Percentiles rank a stretch among this genome's conserved stretches.
phyloP scores from a whole-genome alignment of 768 basidiomycete genomes.

The Gloeophyllum trabeum region DNA sequence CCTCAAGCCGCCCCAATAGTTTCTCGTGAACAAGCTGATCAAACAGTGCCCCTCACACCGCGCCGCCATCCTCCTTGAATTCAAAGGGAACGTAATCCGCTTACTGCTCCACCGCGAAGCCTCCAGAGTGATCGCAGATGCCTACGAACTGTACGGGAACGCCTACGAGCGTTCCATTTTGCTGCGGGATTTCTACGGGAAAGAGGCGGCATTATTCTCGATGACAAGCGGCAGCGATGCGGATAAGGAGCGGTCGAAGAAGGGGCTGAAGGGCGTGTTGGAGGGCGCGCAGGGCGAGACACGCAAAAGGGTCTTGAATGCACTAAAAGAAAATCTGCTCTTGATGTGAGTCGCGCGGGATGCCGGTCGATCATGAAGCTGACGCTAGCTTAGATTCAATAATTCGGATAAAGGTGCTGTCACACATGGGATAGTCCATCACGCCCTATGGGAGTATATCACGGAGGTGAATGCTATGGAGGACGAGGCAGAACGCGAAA shows the following conservation, averaged over 20 bases:
- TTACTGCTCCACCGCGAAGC: conserved; percentile 82
- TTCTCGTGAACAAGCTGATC: conserved; percentile 72
- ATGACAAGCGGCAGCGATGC: conserved; percentile 41
- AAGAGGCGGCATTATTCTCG: conserved; percentile 69
- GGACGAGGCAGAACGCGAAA: conserved; percentile 61
- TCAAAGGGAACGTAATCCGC: conserved; percentile 64
- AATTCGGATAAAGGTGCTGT: conserved; percentile 86
- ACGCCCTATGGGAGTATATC: conserved; percentile 81
- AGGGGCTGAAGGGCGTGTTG: conserved; percentile 58
- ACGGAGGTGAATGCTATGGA: conserved; percentile 42
- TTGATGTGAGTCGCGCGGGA: conserved; percentile 45
- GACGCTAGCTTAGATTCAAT: conserved; percentile 53
- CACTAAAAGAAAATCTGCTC: conserved; percentile 64
- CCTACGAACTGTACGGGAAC: conserved; percentile 81
- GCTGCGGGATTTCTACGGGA: conserved; percentile 83
- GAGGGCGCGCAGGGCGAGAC: conserved; percentile 51
- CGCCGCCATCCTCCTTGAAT: conserved; percentile 63
- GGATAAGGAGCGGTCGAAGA: conserved; percentile 53
- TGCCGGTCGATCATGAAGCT: background rate
- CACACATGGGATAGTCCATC: conserved; percentile 80
- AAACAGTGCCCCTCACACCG: conserved; percentile 67
- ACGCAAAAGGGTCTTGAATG: conserved; percentile 50
- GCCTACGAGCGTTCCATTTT: conserved; percentile 76
- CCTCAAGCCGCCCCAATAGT: conserved; percentile 28
- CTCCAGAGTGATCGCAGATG: conserved; percentile 72